A percentile compares a stretch with the other conserved stretches of the same genome.
Conservation (phyloP, 495 filamentous ascomycete species). For the Daldinia decipiens region DNA sequence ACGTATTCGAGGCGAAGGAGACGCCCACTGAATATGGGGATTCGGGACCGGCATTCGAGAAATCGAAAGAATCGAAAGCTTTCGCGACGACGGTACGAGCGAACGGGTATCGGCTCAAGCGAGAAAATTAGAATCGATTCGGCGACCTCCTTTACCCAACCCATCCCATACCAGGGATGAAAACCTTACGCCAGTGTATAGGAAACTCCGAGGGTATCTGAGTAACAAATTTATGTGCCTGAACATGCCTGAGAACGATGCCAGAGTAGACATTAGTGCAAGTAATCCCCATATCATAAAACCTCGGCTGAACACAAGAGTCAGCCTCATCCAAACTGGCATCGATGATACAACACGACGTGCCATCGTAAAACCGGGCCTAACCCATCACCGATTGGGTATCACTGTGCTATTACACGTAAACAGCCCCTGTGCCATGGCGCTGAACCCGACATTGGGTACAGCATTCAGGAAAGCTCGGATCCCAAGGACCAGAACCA, state of each 20-base stretch:
- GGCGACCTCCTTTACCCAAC: conserved; percentile 2
- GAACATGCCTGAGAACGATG: conserved; percentile 48
- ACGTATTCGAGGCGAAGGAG: conserved; percentile 16
- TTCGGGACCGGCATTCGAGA: not conserved
- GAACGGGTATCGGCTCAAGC: not conserved
- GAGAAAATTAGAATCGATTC: conserved; percentile 31
- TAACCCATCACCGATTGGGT: conserved; percentile 73
- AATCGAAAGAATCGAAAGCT: conserved; percentile 11
- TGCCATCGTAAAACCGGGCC: conserved; percentile 18
- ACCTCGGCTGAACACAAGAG: conserved; percentile 8
- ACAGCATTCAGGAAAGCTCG: conserved; percentile 74
- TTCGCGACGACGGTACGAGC: conserved; percentile 21
- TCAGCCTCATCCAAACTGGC: conserved; percentile 5
- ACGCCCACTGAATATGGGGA: conserved; percentile 13
- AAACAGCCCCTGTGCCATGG: conserved; percentile 67
- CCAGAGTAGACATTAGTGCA: conserved; percentile 47
- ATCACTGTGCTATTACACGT: conserved; percentile 71
- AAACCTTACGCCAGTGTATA: conserved; percentile 47
- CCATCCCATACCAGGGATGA: conserved; percentile 34
- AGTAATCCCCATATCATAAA: conserved; percentile 37
- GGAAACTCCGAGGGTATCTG: conserved; percentile 52
- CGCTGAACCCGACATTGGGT: conserved; percentile 63
- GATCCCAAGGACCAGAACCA: conserved; percentile 67
- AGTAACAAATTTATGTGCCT: conserved; percentile 50
- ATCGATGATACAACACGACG: conserved; percentile 28